A percentile compares a stretch with the other conserved stretches of the same genome.
phyloP scores from a whole-genome alignment of 1,139 yeast species.

The Debaryomyces udenii region DNA sequence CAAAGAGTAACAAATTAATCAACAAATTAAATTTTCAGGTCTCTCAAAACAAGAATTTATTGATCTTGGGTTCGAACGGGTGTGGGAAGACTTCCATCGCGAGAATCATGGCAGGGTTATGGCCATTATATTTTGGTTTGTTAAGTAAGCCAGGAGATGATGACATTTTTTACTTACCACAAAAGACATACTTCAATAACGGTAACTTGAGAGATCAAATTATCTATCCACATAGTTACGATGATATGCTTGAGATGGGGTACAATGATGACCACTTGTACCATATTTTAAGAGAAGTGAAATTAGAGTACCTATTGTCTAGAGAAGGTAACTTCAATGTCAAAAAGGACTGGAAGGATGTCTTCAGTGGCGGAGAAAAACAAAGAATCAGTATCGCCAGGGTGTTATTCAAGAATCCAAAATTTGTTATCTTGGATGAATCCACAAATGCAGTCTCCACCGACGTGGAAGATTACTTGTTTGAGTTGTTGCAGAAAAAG shows the following conservation, averaged over 20 bases:
- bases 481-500: slow-evolving; percentile 71
- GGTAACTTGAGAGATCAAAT: slow-evolving; percentile 88
- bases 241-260: slow-evolving; percentile 77
- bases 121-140: slow-evolving; percentile 89
- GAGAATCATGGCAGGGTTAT: slow-evolving; percentile 81
- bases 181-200: slow-evolving; percentile 73
- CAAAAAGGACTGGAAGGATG: slow-evolving; percentile 83
- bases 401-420: slow-evolving; percentile 77
- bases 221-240: slow-evolving; percentile 80
- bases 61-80: slow-evolving; percentile 86
- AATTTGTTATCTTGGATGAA: slow-evolving; percentile 85
- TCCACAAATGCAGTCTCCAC: slow-evolving; percentile 92
- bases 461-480: slow-evolving; percentile 88
- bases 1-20: slow-evolving; percentile 57
- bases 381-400: slow-evolving; percentile 92
- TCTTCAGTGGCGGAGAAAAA: slow-evolving; percentile 93
- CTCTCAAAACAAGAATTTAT: slow-evolving; percentile 67
- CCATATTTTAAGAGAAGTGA: slow-evolving; percentile 72
- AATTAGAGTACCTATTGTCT: slow-evolving; percentile 72
- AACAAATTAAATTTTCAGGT: slow-evolving; percentile 63
- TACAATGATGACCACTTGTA: slow-evolving; percentile 69
- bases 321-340: slow-evolving; percentile 66
- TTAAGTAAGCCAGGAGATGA: slow-evolving; percentile 77
- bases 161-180: slow-evolving; percentile 78
- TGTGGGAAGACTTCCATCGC: slow-evolving; percentile 89